These are phyloP conservation scores for Globisporangium okanoganense DNA, from an alignment of 352 stramenopile genomes.

Conservation along the genomic window DNA sequence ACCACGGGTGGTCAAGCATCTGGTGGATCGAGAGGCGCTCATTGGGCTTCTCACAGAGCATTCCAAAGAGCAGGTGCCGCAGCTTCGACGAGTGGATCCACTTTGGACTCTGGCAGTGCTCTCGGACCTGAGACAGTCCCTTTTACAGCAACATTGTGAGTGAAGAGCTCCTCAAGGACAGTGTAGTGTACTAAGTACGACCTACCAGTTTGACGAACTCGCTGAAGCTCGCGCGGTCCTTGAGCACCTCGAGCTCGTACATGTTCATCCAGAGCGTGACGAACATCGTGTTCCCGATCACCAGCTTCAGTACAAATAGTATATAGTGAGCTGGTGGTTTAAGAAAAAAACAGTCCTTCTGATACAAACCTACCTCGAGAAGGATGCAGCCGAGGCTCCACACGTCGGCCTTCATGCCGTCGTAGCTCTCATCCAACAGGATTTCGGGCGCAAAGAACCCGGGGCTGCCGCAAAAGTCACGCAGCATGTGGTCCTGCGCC, in stretches of 20 bases:
- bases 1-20: slow-evolving; percentile 50
- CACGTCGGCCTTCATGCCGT: slow-evolving; percentile 73
- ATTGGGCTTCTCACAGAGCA: slow-evolving; percentile 35
- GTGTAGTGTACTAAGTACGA: too few relatives aligned
- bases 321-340: background rate
- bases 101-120: slow-evolving; percentile 30
- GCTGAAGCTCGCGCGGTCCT: slow-evolving; percentile 51
- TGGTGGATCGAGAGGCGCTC: slow-evolving; percentile 43
- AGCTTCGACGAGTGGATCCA: slow-evolving; percentile 51
- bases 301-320: slow-evolving; percentile 32
- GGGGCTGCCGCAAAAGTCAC: slow-evolving; percentile 76
- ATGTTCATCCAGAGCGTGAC: slow-evolving; percentile 83
- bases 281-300: slow-evolving; percentile 75
- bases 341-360: background rate
- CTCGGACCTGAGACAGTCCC: slow-evolving; percentile 24
- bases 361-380: slow-evolving; percentile 46
- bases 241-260: slow-evolving; percentile 74
- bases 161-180: background rate
- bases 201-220: slow-evolving; percentile 26
- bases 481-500: slow-evolving; percentile 31
- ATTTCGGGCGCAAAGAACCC: slow-evolving; percentile 88
- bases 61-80: slow-evolving; percentile 32
- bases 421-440: slow-evolving; percentile 55
- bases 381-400: slow-evolving; percentile 87
- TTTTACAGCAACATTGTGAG: slow-evolving; percentile 11